Base-by-base conservation (phyloP, 129 eudicot genomes). In the Cynara cardunculus region DNA sequence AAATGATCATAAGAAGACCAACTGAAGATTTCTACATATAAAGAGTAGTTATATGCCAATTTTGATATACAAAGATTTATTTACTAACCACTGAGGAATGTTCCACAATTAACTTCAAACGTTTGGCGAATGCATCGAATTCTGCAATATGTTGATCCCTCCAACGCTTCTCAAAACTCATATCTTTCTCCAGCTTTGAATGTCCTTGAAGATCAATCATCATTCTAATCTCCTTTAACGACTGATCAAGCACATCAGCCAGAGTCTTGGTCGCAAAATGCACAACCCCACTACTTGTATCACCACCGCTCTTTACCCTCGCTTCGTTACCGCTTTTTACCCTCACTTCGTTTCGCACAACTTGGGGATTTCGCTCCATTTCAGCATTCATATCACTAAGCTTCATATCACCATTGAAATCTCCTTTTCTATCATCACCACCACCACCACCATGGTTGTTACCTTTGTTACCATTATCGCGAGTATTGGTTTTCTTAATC, bases 71-170 rank as follows among this genome's bases (percentile, higher is more conserved):
- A 78, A 34, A 32, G 18, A 56, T 13, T 59, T 69, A 89, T 80
- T 78, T 76, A 83, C 87, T 84, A 77, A 62, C 83, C 83, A 86
- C 56, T 10, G 77, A 26, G 3, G 90, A 90, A 67, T 85, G 53
- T 88, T 92, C 97, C 67, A 90, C 69, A 21, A 90, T 84, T 80
- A 92, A 82, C 90, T 93, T 88, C 90, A 90, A 46, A 5, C 97
- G 86, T 31, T 84, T 84, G 0, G 86, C 92, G 72, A 92, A 90
- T 27, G 82, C 94, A 78, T 92, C 93, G 80, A 89, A 85, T 67
- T 92, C 94, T 1, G 79, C 94, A 26, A 81, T 35, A 74, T 84
- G 70, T 34, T 88, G 94, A 83, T 85, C 85, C 86, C 84, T 87
- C 92, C 94, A 92, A 25, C 88, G 83, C 75, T 81, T 84, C 30